These are phyloP conservation scores for Carex cristatella DNA, from an alignment of 176 grass and related monocot genomes.

Conservation along the genomic window DNA sequence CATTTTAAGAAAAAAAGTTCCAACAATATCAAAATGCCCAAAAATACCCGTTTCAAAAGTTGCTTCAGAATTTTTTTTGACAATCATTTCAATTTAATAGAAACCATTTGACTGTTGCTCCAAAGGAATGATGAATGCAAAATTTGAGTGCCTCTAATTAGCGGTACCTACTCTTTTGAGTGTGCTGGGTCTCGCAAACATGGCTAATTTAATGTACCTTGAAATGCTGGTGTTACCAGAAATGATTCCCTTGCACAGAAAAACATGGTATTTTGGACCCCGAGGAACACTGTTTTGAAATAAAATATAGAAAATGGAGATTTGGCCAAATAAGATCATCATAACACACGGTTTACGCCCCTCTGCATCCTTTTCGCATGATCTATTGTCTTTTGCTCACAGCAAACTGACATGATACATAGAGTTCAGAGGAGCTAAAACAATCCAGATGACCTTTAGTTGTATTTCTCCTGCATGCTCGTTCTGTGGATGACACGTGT, in stretches of 20 bases:
- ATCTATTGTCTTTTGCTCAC: not conserved
- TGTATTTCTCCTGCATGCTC: not conserved
- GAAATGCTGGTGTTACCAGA: too few species aligned
- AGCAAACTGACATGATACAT: not conserved
- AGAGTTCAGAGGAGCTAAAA: too few species aligned
- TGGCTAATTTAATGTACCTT: not conserved
- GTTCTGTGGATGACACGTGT: not conserved
- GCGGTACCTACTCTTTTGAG: not conserved
- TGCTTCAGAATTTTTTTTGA: not conserved
- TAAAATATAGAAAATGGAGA: not conserved
- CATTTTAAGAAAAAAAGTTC: not conserved
- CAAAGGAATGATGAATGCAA: not conserved
- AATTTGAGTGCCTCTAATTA: not conserved
- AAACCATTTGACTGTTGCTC: not conserved
- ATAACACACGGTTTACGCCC: not conserved
- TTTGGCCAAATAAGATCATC: not conserved
- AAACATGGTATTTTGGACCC: not conserved
- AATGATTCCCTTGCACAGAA: not conserved
- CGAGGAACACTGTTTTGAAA: not conserved
- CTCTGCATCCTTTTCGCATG: not conserved
- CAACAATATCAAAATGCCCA: too few species aligned
- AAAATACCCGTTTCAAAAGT: not conserved
- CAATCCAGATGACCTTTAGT: not conserved
- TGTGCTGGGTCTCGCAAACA: not conserved
- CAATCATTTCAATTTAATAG: not conserved